phyloP scores from a whole-genome alignment of 1,284 basidiomycete genomes.

The Ceratobasidium sp. region DNA sequence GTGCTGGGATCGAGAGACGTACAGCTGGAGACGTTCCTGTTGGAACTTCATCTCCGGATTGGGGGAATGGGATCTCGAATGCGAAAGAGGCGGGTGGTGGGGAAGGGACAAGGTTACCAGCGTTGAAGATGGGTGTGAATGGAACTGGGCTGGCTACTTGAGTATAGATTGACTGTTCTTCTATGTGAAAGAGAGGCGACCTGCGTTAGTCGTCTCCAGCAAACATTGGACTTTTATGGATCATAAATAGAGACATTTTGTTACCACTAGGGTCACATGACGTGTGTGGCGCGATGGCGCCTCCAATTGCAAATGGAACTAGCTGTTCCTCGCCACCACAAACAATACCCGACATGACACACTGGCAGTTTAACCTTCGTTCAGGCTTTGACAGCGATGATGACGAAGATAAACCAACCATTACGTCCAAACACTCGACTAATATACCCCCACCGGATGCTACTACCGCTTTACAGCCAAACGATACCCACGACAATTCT shows the following conservation, averaged over 20 bases:
- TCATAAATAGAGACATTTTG: too few species aligned
- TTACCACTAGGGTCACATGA: too few species aligned
- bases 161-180: not conserved
- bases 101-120: not conserved
- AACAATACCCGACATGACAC: slow-evolving; percentile 24
- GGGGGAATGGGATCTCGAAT: not conserved
- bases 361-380: slow-evolving; percentile 38
- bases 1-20: slow-evolving; percentile 25
- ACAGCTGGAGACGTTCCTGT: slow-evolving; percentile 2
- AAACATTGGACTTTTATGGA: not conserved
- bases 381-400: slow-evolving; percentile 28
- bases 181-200: not conserved
- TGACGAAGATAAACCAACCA: not conserved
- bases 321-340: not conserved
- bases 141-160: slow-evolving; percentile 8
- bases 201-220: not conserved
- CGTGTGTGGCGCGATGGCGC: not conserved
- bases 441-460: not conserved
- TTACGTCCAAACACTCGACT: too few species aligned
- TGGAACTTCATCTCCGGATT: not conserved
- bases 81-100: not conserved
- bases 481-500: not conserved
- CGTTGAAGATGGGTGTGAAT: not conserved
- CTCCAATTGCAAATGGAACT: not conserved
- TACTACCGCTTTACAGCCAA: too few species aligned